Evolutionary conservation across 2,329 filamentous ascomycete species (phyloP).

Genomic region (Fusarium scirpi): DNA sequence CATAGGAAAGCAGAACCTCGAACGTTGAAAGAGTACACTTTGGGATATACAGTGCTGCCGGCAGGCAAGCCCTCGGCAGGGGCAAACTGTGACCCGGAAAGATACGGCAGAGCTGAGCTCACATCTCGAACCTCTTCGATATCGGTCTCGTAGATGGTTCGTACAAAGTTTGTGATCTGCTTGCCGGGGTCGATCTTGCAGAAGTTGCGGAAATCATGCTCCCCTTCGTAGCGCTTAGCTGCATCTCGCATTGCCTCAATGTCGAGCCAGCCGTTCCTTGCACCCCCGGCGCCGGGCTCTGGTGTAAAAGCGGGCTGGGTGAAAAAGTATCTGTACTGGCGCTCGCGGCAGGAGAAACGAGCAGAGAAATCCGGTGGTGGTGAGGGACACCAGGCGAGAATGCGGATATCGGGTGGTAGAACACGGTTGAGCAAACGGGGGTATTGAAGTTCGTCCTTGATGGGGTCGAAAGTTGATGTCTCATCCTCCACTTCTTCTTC

Average conservation of each 20-base stretch:
- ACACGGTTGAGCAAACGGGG: conserved; percentile 85
- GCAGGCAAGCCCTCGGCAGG: conserved; percentile 28
- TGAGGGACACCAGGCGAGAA: conserved; percentile 92
- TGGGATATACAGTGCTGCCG: conserved; percentile 56
- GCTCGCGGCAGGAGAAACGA: conserved; percentile 90
- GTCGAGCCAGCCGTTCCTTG: conserved; percentile 82
- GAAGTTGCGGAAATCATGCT: conserved; percentile 96
- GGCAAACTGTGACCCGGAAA: conserved; percentile 57
- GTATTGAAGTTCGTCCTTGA: conserved; percentile 87
- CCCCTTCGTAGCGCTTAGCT: conserved; percentile 81
- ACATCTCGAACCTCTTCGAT: conserved; percentile 76
- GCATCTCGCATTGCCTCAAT: conserved; percentile 87
- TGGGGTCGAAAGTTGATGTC: conserved; percentile 67
- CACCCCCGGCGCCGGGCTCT: conserved; percentile 52
- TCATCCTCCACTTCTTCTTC: conserved; percentile 37
- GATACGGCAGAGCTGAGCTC: conserved; percentile 67
- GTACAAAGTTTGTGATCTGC: conserved; percentile 85
- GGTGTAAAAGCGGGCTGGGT: conserved; percentile 90
- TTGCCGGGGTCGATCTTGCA: conserved; percentile 94
- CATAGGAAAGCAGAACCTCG: conserved; percentile 94
- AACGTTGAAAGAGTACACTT: conserved; percentile 89
- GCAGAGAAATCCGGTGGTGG: conserved; percentile 86
- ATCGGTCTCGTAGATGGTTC: conserved; percentile 82
- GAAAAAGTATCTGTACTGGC: conserved; percentile 97
- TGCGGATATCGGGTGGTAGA: conserved; percentile 87